Conservation (phyloP, 2,329 filamentous ascomycete species). For the Gremmenia infestans region DNA sequence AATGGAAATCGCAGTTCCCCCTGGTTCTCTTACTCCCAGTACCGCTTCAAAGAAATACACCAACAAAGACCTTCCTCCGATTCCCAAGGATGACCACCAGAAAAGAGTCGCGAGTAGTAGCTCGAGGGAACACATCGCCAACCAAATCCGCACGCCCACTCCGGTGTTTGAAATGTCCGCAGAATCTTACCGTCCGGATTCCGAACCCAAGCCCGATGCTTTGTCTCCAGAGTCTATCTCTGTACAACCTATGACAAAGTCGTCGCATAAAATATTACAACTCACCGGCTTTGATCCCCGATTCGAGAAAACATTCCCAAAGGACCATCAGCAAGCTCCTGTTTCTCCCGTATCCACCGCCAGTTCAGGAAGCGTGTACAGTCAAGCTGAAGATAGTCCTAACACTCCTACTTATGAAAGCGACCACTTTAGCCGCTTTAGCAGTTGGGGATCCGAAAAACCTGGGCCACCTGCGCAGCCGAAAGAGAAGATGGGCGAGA, state of each 20-base stretch:
- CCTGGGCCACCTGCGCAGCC: background rate
- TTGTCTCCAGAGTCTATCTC: background rate
- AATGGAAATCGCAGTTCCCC: background rate
- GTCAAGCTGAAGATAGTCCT: conserved; percentile 5
- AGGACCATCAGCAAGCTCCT: conserved; percentile 6
- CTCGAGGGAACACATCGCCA: too few relatives aligned
- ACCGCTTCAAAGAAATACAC: background rate
- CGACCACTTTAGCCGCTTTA: background rate
- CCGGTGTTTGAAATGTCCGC: background rate
- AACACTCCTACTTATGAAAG: background rate
- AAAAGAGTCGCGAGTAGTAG: background rate
- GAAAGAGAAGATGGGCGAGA: background rate
- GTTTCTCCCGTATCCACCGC: conserved; percentile 2
- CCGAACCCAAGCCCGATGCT: background rate
- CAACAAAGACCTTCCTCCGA: background rate
- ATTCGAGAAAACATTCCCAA: conserved; percentile 6
- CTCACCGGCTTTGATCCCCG: conserved; percentile 19
- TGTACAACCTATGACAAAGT: conserved; percentile 9
- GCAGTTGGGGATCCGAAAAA: background rate
- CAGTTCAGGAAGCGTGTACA: conserved; percentile 16
- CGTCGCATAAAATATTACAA: conserved; percentile 19
- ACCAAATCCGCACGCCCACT: background rate
- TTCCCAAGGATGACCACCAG: background rate
- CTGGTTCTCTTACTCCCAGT: background rate
- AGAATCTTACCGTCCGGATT: background rate